phyloP scores from a whole-genome alignment of 106 monocot species.

The Posidonia australis region DNA sequence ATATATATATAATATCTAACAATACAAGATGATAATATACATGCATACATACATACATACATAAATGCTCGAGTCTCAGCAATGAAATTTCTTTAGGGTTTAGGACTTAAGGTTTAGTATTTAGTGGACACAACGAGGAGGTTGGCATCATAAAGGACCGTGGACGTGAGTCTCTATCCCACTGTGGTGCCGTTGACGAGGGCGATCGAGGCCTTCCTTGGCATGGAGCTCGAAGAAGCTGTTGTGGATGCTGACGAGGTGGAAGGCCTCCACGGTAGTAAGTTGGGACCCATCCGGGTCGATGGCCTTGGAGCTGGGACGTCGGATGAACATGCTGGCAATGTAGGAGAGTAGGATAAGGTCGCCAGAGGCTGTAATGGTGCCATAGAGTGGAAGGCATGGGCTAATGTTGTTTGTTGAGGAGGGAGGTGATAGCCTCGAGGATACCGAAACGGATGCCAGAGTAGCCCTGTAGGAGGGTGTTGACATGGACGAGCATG shows the following conservation, averaged over 20 bases:
- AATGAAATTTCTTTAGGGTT: no score
- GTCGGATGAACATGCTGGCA: conserved; percentile 57
- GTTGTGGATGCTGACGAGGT: conserved; percentile 36
- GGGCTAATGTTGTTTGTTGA: conserved; percentile 40
- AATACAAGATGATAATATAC: no score
- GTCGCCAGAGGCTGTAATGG: conserved; percentile 81
- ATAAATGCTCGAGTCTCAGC: no score
- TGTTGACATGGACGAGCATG: conserved; percentile 49
- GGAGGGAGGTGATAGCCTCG: conserved; percentile 32
- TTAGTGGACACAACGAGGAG: no score
- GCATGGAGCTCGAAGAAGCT: conserved; percentile 79
- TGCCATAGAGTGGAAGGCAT: conserved; percentile 42
- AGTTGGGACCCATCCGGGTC: conserved; percentile 26
- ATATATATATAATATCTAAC: no score
- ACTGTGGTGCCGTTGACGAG: no score
- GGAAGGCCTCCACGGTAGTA: conserved; percentile 51
- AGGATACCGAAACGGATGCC: conserved; percentile 51
- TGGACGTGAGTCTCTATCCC: no score
- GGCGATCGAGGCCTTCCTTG: no score
- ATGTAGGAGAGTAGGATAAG: conserved; percentile 78
- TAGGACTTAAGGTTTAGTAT: no score
- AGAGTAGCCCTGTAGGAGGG: conserved; percentile 50
- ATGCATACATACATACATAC: no score
- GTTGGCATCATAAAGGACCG: no score
- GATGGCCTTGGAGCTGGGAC: conserved; percentile 50